A percentile compares a stretch with the other conserved stretches of the same genome.
Evolutionary conservation across 768 basidiomycete genomes (phyloP).

Genomic region (Lepiota venenata): DNA sequence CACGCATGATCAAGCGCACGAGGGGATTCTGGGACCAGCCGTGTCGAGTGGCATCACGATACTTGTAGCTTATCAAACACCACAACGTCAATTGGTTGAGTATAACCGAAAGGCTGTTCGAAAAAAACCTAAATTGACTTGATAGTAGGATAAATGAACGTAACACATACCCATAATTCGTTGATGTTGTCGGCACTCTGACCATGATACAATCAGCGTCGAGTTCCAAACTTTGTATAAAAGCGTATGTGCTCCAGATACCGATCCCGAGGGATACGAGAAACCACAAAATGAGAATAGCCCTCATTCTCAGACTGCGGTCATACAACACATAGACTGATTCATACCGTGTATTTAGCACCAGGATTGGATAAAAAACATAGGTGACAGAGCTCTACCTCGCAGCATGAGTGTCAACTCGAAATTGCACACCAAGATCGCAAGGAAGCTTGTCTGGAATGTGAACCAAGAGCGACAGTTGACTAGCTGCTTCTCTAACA

Average conservation of each 20-base stretch:
- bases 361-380: no score
- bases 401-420: background rate
- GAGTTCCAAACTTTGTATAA: background rate
- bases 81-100: background rate
- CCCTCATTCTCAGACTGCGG: background rate
- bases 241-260: background rate
- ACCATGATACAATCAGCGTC: background rate
- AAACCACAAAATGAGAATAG: background rate
- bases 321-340: background rate
- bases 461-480: background rate
- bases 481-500: background rate
- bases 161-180: background rate
- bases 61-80: background rate
- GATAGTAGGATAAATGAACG: no score
- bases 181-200: background rate
- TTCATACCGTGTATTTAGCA: no score
- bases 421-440: background rate
- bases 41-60: background rate
- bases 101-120: background rate
- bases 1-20: background rate
- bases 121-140: no score
- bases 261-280: background rate
- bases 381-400: background rate
- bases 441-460: background rate
- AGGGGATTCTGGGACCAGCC: background rate